Conservation (phyloP, 2,329 filamentous ascomycete species). For the Penicillium sp. region DNA sequence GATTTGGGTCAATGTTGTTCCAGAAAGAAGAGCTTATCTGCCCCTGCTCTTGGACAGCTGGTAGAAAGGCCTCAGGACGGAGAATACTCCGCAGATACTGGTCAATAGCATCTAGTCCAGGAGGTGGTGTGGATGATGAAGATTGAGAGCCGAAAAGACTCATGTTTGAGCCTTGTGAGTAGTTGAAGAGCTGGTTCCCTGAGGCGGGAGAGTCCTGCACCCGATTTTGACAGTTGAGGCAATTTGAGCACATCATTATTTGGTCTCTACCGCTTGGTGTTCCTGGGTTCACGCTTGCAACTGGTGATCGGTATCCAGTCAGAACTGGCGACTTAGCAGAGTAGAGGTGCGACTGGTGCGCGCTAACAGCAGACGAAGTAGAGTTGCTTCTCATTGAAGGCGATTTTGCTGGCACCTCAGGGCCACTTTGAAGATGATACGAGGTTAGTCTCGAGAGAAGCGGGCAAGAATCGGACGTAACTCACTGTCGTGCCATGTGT, state of each 20-base stretch:
- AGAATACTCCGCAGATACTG: constrained; percentile 11
- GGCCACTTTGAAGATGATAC: not conserved
- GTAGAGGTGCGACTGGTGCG: not conserved
- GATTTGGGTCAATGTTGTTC: constrained; percentile 12
- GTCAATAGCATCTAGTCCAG: constrained; percentile 6
- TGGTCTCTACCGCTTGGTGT: not conserved
- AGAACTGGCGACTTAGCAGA: not conserved
- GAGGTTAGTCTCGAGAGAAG: not conserved
- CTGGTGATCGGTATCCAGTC: constrained; percentile 1
- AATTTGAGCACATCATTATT: not conserved
- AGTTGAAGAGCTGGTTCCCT: not conserved
- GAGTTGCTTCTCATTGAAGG: constrained; percentile 5
- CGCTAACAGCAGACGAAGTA: constrained; percentile 1
- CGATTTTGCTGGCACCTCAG: not conserved
- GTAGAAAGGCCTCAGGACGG: constrained; percentile 10
- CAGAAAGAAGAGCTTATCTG: constrained; percentile 1
- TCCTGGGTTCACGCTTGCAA: not conserved
- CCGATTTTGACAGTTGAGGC: constrained; percentile 2
- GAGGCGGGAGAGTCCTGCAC: not conserved
- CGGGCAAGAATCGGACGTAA: constrained; percentile 1
- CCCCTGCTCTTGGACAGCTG: not conserved
- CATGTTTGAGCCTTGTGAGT: not conserved
- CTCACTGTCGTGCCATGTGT: constrained; percentile 52
- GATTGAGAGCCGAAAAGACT: not conserved
- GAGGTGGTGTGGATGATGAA: not conserved